Conservation (phyloP, 371 early-diverging fungal species). For the Syncephalastrum racemosum region DNA sequence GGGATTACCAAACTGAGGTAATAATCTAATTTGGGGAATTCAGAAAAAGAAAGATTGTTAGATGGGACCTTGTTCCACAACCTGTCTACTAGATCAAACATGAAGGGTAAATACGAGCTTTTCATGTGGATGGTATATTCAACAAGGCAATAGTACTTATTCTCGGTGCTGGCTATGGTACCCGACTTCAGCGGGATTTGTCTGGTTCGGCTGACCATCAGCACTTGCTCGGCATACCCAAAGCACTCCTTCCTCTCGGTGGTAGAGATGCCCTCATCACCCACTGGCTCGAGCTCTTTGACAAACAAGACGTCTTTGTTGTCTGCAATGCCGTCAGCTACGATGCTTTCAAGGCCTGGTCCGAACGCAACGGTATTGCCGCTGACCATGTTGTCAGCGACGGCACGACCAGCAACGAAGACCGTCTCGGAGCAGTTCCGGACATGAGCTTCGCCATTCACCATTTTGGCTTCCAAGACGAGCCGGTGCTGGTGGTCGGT, state of each 20-base stretch:
- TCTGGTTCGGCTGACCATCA: slow-evolving; percentile 21
- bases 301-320: slow-evolving; percentile 31
- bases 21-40: no score
- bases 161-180: slow-evolving; percentile 60
- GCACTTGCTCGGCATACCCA: slow-evolving; percentile 49
- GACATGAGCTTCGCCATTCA: slow-evolving; percentile 54
- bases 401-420: slow-evolving; percentile 51
- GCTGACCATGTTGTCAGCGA: slow-evolving; percentile 51
- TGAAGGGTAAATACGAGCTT: no score
- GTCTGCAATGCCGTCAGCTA: slow-evolving; percentile 51
- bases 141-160: slow-evolving; percentile 35
- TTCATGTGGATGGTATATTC: no score
- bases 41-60: no score
- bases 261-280: slow-evolving; percentile 49
- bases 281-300: slow-evolving; percentile 50
- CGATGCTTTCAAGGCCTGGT: slow-evolving; percentile 50
- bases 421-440: slow-evolving; percentile 58
- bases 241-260: slow-evolving; percentile 53
- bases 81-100: no score
- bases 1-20: no score
- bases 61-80: no score
- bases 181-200: slow-evolving; percentile 54
- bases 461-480: slow-evolving; percentile 24
- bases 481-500: slow-evolving; percentile 55
- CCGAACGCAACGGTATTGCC: slow-evolving; percentile 37